phyloP scores from a whole-genome alignment of 164 flowering plant genomes.

The Kingdonia uniflora region DNA sequence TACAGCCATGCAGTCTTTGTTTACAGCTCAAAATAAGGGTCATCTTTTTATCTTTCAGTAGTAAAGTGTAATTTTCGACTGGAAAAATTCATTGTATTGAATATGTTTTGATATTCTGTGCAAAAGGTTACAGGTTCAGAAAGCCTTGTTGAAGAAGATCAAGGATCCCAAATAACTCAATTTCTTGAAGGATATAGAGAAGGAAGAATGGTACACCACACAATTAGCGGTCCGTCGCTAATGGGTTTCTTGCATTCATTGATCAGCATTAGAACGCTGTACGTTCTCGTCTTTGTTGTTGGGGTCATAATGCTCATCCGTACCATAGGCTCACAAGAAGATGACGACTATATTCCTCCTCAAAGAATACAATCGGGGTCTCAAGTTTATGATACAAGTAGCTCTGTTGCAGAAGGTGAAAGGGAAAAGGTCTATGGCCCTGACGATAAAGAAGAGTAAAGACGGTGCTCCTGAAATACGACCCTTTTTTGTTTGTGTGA shows the following conservation, averaged over 20 bases:
- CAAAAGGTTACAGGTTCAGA: constrained; percentile 54
- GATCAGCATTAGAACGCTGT: constrained; percentile 35
- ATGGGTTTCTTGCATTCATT: constrained; percentile 54
- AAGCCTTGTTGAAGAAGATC: constrained; percentile 53
- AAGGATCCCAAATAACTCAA: constrained; percentile 51
- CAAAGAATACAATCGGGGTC: constrained; percentile 22
- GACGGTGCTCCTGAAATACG: background rate
- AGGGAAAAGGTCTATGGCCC: constrained; percentile 20
- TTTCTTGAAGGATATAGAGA: constrained; percentile 73
- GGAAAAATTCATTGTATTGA: background rate
- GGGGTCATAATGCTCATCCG: constrained; percentile 44
- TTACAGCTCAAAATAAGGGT: too few species aligned
- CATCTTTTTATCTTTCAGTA: too few species aligned
- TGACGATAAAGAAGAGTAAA: constrained; percentile 62
- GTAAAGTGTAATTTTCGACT: too few species aligned
- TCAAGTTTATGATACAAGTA: constrained; percentile 16
- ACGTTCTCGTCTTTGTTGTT: constrained; percentile 49
- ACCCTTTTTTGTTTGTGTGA: too few species aligned
- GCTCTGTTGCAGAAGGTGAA: constrained; percentile 21
- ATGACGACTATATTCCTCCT: constrained; percentile 26
- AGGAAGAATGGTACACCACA: constrained; percentile 47
- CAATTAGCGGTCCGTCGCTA: constrained; percentile 47
- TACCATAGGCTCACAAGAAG: constrained; percentile 27
- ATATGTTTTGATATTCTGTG: constrained; percentile 6
- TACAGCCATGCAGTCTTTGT: too few species aligned